Conservation (phyloP, 768 basidiomycete species). For the Hygrocybe coccinea region DNA sequence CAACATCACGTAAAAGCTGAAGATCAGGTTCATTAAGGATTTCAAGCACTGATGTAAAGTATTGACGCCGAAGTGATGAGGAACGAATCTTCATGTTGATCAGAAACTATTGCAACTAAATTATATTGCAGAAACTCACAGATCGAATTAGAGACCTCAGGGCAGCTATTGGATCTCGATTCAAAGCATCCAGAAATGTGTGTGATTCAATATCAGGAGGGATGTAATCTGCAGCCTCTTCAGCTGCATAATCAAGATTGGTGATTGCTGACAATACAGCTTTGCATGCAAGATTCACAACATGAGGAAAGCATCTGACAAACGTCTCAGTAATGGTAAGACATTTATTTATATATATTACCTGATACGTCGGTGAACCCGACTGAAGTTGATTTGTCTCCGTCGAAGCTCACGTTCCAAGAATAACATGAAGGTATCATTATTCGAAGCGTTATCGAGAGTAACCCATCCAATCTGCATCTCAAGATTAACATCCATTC, state of each 20-base stretch:
- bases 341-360: slow-evolving; percentile 8
- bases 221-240: slow-evolving; percentile 2
- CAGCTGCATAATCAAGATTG: slow-evolving; percentile 11
- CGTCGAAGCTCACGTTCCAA: slow-evolving; percentile 19
- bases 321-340: slow-evolving; percentile 2
- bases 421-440: slow-evolving; percentile 27
- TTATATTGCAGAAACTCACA: slow-evolving; percentile 13
- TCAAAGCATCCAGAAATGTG: too few species aligned
- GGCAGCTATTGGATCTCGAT: slow-evolving; percentile 18
- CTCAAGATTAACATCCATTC: slow-evolving; percentile 1
- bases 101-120: slow-evolving; percentile 3
- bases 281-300: slow-evolving; percentile 31
- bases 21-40: slow-evolving; percentile 9
- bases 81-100: slow-evolving; percentile 14
- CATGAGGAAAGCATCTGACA: slow-evolving; percentile 30
- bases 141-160: slow-evolving; percentile 19
- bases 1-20: slow-evolving; percentile 24
- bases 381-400: slow-evolving; percentile 21
- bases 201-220: neutral
- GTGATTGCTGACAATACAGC: slow-evolving; percentile 26
- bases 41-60: slow-evolving; percentile 19
- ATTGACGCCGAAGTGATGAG: slow-evolving; percentile 22
- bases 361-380: slow-evolving; percentile 21
- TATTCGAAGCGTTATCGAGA: slow-evolving; percentile 32
- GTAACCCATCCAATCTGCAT: slow-evolving; percentile 38